These are phyloP conservation scores for Exophiala calicioides DNA, from an alignment of 2,329 filamentous ascomycete species.

Conservation along the genomic window DNA sequence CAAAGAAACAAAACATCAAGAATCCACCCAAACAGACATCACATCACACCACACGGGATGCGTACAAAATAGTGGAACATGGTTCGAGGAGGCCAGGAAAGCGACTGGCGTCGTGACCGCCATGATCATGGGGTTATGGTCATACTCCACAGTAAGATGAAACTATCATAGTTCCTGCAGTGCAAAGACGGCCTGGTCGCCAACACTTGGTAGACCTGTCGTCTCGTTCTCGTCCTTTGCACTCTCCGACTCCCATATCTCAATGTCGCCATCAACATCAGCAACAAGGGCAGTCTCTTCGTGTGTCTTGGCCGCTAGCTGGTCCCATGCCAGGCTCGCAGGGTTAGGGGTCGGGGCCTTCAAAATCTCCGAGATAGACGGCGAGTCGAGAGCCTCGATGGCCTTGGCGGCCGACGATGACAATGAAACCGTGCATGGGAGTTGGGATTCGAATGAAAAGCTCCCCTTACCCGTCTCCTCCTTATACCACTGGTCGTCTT, in stretches of 20 bases:
- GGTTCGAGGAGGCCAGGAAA: no score
- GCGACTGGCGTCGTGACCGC: no score
- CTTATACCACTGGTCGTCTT: no score
- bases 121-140: no score
- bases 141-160: no score
- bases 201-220: conserved; percentile 10
- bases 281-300: not conserved
- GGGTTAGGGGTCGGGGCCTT: conserved; percentile 11
- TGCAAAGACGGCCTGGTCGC: conserved; percentile 25
- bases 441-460: conserved; percentile 21
- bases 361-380: conserved; percentile 21
- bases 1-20: no score
- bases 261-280: conserved; percentile 43
- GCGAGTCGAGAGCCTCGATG: conserved; percentile 18
- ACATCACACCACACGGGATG: no score
- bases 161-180: conserved; percentile 27
- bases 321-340: not conserved
- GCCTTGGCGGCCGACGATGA: conserved; percentile 12
- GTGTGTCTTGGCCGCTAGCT: not conserved
- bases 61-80: no score
- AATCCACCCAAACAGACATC: no score
- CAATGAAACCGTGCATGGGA: conserved; percentile 2
- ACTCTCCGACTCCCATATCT: conserved; percentile 71
- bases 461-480: conserved; percentile 12
- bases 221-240: conserved; percentile 55